Evolutionary conservation across 2,329 filamentous ascomycete species (phyloP).

Genomic region (Aspergillus ustus): DNA sequence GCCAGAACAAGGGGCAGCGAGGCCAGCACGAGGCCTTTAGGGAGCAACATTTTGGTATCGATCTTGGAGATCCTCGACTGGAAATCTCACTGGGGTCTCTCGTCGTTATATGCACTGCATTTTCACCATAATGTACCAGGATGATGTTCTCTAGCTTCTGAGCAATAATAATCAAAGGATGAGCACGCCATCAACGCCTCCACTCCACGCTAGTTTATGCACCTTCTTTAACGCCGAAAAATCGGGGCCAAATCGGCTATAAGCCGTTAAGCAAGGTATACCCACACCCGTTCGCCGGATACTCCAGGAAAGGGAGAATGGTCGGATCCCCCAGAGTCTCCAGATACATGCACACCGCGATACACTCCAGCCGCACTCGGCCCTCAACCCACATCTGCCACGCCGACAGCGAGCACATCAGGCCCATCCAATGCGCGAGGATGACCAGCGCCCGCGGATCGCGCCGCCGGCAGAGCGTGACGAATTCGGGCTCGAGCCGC

Average conservation of each 20-base stretch:
- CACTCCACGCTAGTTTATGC: not conserved
- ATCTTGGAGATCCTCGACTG: no score
- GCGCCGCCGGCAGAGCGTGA: slow-evolving; percentile 28
- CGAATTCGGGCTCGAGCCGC: slow-evolving; percentile 30
- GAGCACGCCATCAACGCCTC: not conserved
- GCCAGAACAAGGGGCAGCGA: slow-evolving; percentile 32
- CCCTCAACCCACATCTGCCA: slow-evolving; percentile 38
- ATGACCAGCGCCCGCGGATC: slow-evolving; percentile 35
- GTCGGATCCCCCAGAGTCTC: slow-evolving; percentile 28
- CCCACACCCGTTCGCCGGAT: slow-evolving; percentile 32
- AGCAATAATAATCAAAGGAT: not conserved
- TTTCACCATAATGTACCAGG: not conserved
- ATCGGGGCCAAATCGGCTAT: not conserved
- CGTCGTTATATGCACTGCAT: not conserved
- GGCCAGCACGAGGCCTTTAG: not conserved
- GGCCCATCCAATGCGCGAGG: slow-evolving; percentile 37
- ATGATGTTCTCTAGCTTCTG: not conserved
- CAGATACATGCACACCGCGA: slow-evolving; percentile 38
- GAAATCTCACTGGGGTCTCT: no score
- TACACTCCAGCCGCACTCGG: slow-evolving; percentile 33
- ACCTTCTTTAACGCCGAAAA: not conserved
- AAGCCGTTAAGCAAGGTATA: slow-evolving; percentile 21
- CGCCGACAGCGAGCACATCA: slow-evolving; percentile 35
- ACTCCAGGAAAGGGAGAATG: slow-evolving; percentile 28
- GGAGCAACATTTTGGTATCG: not conserved